These are phyloP conservation scores for Cyclostephanos tholiformis DNA, from an alignment of 108 stramenopile genomes.

Conservation along the genomic window DNA sequence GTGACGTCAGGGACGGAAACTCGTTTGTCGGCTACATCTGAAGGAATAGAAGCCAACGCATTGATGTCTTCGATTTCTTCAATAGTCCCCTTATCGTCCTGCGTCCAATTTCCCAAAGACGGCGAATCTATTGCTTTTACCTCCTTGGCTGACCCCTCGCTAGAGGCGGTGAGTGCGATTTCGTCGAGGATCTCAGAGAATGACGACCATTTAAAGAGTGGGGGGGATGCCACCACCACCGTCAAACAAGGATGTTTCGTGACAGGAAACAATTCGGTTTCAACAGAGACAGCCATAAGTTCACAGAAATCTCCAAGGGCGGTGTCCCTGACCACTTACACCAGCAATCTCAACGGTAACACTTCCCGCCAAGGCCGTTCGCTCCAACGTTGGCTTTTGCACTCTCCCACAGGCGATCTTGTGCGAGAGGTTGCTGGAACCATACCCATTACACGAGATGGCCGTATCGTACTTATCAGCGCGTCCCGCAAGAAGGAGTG, in stretches of 20 bases:
- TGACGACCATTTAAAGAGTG: neutral
- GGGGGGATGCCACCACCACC: neutral
- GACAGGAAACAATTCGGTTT: neutral
- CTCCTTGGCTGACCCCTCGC: constrained; percentile 14
- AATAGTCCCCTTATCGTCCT: neutral
- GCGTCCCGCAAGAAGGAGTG: constrained; percentile 83
- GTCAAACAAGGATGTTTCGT: neutral
- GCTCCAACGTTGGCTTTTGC: constrained; percentile 68
- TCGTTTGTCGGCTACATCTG: neutral
- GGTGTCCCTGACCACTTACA: constrained; percentile 33
- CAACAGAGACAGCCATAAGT: neutral
- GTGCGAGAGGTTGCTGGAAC: constrained; percentile 76
- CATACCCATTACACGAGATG: constrained; percentile 73
- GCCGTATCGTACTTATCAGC: constrained; percentile 77
- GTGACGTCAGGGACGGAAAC: neutral
- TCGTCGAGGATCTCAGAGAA: constrained; percentile 24
- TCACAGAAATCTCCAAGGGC: neutral
- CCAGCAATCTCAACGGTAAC: constrained; percentile 56
- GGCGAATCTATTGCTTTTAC: neutral
- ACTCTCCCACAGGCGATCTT: constrained; percentile 43
- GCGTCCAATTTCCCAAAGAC: neutral
- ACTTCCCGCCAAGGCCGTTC: constrained; percentile 72
- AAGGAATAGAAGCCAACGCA: constrained; percentile 1
- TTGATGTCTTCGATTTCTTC: constrained; percentile 29
- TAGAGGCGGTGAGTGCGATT: constrained; percentile 23